phyloP scores from a whole-genome alignment of 2,329 filamentous ascomycete genomes.

The Macroventuria anomochaeta region DNA sequence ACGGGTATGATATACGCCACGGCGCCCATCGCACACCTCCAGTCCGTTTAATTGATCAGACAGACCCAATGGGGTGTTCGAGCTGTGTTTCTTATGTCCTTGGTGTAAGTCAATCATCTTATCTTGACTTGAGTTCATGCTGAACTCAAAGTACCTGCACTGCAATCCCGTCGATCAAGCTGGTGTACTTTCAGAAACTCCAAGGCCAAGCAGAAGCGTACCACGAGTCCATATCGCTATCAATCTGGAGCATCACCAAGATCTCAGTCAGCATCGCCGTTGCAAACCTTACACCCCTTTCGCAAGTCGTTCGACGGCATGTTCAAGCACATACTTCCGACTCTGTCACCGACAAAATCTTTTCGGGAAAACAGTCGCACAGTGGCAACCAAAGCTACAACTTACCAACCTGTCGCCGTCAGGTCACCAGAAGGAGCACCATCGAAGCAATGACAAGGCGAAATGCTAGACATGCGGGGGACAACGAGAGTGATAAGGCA shows the following conservation, averaged over 20 bases:
- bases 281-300: constrained; percentile 21
- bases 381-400: background rate
- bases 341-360: background rate
- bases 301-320: constrained; percentile 10
- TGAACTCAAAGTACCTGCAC: background rate
- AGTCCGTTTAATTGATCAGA: background rate
- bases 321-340: background rate
- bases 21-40: constrained; percentile 1
- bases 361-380: background rate
- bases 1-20: constrained; percentile 3
- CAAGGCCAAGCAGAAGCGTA: background rate
- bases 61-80: background rate
- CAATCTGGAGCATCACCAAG: constrained; percentile 14
- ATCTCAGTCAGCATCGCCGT: constrained; percentile 23
- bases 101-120: background rate
- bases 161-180: background rate
- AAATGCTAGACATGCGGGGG: background rate
- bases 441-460: background rate
- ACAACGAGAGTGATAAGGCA: background rate
- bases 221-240: background rate
- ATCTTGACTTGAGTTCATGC: background rate
- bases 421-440: background rate
- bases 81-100: background rate
- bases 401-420: background rate
- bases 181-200: background rate